Percentiles rank a stretch among this genome's conserved stretches.
Conservation (phyloP, 1,284 basidiomycete genomes). For the Pyrrhoderma noxium region DNA sequence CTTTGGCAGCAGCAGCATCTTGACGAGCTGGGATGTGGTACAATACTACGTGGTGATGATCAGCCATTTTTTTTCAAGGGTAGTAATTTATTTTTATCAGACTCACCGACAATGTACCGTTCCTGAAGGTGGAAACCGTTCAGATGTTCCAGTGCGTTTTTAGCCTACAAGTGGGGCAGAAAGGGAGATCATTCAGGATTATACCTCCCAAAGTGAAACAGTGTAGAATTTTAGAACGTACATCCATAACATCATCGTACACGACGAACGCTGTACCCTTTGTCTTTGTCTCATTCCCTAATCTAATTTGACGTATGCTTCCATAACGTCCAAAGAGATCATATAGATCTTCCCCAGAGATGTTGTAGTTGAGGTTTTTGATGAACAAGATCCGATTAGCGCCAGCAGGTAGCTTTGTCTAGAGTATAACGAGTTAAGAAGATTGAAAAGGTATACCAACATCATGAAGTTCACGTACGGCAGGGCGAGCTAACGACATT, state of each 20-base stretch:
- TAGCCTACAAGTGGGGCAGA: slow-evolving; percentile 48
- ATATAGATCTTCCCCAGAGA: slow-evolving; percentile 90
- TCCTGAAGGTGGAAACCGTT: slow-evolving; percentile 99
- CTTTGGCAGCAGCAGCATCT: slow-evolving; percentile 87
- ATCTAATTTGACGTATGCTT: slow-evolving; percentile 90
- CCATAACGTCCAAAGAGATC: slow-evolving; percentile 98
- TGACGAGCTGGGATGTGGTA: slow-evolving; percentile 97
- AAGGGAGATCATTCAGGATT: slow-evolving; percentile 17
- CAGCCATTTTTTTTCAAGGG: background rate
- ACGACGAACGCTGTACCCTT: slow-evolving; percentile 96
- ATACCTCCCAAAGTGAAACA: slow-evolving; percentile 10
- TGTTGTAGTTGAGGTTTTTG: slow-evolving; percentile 92
- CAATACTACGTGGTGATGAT: slow-evolving; percentile 47
- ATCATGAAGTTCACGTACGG: background rate
- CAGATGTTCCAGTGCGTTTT: slow-evolving; percentile 92
- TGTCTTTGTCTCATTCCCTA: slow-evolving; percentile 88
- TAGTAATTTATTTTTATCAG: background rate
- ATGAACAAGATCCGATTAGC: slow-evolving; percentile 83
- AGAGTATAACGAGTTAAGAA: background rate
- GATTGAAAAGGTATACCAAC: background rate
- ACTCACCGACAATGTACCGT: slow-evolving; percentile 81
- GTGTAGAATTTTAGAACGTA: slow-evolving; percentile 27
- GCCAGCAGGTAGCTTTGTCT: slow-evolving; percentile 79
- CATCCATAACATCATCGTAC: slow-evolving; percentile 85
- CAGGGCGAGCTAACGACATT: background rate